Base-by-base conservation (phyloP, 495 filamentous ascomycete species). In the Aspergillus kassunensis region DNA sequence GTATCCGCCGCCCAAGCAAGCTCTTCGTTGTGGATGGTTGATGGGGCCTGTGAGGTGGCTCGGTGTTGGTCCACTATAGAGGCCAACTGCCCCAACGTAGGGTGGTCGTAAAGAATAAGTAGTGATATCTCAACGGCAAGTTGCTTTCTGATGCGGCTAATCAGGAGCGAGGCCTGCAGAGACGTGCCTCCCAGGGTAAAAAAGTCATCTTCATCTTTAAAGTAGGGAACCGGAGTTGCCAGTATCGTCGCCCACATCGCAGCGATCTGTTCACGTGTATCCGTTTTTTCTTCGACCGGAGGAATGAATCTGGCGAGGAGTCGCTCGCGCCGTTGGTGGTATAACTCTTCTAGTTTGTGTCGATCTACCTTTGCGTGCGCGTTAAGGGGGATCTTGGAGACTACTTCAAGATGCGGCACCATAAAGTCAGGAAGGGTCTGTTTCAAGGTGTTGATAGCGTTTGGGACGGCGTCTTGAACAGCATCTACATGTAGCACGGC, bases 331-430 rank as follows among this genome's bases (percentile, higher is more conserved):
- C 31, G 25, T n/a, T 53, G 12, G 27, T 41, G 16, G 23, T 49
- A 60, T 5, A 37, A 24, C 0, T 21, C 8, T 3, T 20, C 24
- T 12, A 59, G 34, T 8, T 35, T 11, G n/a, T 59, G 59, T 13
- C 60, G 54, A 20, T 62, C 53, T 5, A 62, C 47, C 19, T 62
- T 62, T 3, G 23, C 46, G 41, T 54, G 44, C 23, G 29, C 47
- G 13, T 53, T 62, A 10, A 62, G 43, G 11, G 60, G 50, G 19
- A 62, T 45, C 19, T 52, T 33, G 13, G 40, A 2, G 4, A 62
- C 40, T 6, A 57, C 10, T 39, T 59, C 50, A 3, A 59, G 35
- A 2, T 47, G 56, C 16, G 54, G 56, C 0, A 63, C 30, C 54
- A 57, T 59, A 15, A 51, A 52, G 7, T 53, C 41, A 8, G 56